These are phyloP conservation scores for Stephania japonica DNA, from an alignment of 164 flowering plant species.

Conservation along the genomic window DNA sequence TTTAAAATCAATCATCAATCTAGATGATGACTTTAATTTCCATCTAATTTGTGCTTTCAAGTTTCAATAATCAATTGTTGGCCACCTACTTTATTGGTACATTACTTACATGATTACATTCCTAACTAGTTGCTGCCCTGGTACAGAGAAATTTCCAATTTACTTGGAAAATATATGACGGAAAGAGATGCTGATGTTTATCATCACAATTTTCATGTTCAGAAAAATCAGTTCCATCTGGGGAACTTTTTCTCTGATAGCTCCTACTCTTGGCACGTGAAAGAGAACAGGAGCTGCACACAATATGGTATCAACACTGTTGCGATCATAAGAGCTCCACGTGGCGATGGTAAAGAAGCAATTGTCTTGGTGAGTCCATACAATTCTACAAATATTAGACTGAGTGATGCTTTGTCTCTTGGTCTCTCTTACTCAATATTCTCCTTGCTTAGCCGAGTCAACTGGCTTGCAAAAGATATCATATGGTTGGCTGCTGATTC, in stretches of 20 bases:
- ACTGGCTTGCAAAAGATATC: conserved; percentile 95
- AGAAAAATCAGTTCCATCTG: conserved; percentile 51
- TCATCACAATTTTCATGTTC: conserved; percentile 62
- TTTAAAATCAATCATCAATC: neutral
- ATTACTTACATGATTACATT: conserved; percentile 4
- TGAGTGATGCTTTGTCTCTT: conserved; percentile 52
- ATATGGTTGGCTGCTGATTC: conserved; percentile 96
- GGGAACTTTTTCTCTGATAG: conserved; percentile 58
- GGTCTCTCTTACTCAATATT: conserved; percentile 75
- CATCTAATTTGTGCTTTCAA: neutral
- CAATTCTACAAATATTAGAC: conserved; percentile 38
- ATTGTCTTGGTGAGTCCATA: conserved; percentile 92
- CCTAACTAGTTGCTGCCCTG: conserved; percentile 12
- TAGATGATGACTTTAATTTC: too few species aligned
- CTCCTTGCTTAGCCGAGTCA: conserved; percentile 64
- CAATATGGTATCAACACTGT: conserved; percentile 53
- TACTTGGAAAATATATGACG: conserved; percentile 54
- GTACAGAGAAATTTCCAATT: conserved; percentile 50
- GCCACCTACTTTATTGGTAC: neutral
- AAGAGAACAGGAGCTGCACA: conserved; percentile 41
- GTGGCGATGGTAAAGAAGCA: conserved; percentile 97
- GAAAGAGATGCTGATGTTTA: conserved; percentile 76
- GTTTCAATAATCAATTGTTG: too few species aligned
- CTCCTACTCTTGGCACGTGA: conserved; percentile 31
- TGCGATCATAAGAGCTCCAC: conserved; percentile 91